Percentiles rank a stretch among this genome's conserved stretches.
Evolutionary conservation across 139 green algal genomes (phyloP).

Genomic region (Ulvella scutata): DNA sequence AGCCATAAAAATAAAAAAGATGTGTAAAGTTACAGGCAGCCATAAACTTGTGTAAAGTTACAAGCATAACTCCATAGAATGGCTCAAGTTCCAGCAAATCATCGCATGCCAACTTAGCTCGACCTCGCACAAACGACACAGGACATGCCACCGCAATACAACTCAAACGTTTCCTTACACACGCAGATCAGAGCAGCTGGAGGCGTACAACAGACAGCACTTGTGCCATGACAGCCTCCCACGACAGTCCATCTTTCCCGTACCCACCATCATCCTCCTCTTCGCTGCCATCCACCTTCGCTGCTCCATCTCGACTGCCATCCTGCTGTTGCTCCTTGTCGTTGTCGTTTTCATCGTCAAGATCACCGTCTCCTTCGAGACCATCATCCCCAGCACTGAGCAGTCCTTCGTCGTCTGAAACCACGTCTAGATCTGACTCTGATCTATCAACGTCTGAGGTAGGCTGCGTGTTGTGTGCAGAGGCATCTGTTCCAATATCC

Average conservation of each 20-base stretch:
- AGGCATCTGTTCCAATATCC: conserved; percentile 18
- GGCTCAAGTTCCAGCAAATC: too few relatives aligned
- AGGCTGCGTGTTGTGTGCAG: not conserved
- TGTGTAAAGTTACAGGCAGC: too few relatives aligned
- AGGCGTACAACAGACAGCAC: conserved; percentile 20
- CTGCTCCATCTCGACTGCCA: conserved; percentile 7
- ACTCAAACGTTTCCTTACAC: too few relatives aligned
- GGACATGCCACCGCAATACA: too few relatives aligned
- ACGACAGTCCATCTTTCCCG: conserved; percentile 57
- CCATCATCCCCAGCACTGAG: conserved; percentile 48
- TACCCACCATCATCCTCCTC: conserved; percentile 39
- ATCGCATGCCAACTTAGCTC: too few relatives aligned
- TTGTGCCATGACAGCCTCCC: conserved; percentile 67
- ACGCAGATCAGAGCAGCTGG: not conserved
- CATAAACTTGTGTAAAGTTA: too few relatives aligned
- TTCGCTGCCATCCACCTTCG: conserved; percentile 9
- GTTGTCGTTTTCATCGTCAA: conserved; percentile 5
- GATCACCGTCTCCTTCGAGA: conserved; percentile 6
- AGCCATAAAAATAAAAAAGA: too few relatives aligned
- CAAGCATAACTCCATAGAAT: too few relatives aligned
- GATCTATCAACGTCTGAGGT: conserved; percentile 24
- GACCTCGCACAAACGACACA: too few relatives aligned
- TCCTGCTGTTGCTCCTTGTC: conserved; percentile 19
- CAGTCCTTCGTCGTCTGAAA: conserved; percentile 48
- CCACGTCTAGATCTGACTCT: conserved; percentile 30